A percentile compares a stretch with the other conserved stretches of the same genome.
phyloP scores from a whole-genome alignment of 352 stramenopile genomes.

The Phytophthora rubi region DNA sequence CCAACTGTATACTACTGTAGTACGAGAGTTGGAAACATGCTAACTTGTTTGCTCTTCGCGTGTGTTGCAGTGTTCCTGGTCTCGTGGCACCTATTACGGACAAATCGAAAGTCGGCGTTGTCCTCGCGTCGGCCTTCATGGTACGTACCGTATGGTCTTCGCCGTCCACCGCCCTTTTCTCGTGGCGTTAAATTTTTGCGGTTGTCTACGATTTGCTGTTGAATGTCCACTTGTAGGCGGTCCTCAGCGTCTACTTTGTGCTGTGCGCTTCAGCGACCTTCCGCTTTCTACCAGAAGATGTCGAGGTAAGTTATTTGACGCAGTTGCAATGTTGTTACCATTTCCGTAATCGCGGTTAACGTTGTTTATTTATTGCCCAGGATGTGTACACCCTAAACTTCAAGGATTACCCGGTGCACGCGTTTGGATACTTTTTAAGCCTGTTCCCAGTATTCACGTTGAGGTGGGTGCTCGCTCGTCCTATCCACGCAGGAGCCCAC shows the following conservation, averaged over 20 bases:
- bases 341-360: slow-evolving; percentile 13
- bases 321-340: slow-evolving; percentile 19
- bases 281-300: slow-evolving; percentile 78
- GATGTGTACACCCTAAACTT: slow-evolving; percentile 93
- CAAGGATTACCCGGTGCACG: slow-evolving; percentile 76
- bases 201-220: slow-evolving; percentile 13
- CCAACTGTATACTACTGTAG: no score
- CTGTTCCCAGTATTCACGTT: slow-evolving; percentile 89
- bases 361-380: slow-evolving; percentile 39
- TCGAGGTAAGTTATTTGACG: slow-evolving; percentile 55
- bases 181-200: slow-evolving; percentile 6
- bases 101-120: slow-evolving; percentile 73
- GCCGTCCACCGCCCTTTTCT: slow-evolving; percentile 4
- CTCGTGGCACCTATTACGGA: slow-evolving; percentile 84
- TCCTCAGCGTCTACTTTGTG: slow-evolving; percentile 82
- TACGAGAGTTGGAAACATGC: not conserved
- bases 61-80: slow-evolving; percentile 64
- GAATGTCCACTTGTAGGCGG: slow-evolving; percentile 48
- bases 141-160: slow-evolving; percentile 37
- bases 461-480: slow-evolving; percentile 46
- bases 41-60: slow-evolving; percentile 4
- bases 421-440: slow-evolving; percentile 88
- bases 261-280: slow-evolving; percentile 81
- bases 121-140: slow-evolving; percentile 73
- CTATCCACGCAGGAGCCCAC: slow-evolving; percentile 4